Evolutionary conservation across 2,329 filamentous ascomycete species (phyloP).

Genomic region (Corniculantispora saksenae): DNA sequence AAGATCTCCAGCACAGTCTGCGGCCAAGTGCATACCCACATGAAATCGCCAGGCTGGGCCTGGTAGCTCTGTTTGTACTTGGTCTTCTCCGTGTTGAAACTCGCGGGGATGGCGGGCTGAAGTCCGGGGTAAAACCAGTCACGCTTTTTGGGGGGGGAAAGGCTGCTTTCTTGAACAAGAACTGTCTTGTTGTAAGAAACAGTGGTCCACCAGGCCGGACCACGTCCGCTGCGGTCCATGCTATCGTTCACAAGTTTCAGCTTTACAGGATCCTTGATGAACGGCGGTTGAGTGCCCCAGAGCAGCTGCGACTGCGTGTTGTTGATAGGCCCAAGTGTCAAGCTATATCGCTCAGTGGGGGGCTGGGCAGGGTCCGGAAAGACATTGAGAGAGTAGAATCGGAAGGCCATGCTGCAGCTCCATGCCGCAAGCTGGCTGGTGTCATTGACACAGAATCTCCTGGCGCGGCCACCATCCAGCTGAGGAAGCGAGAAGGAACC

Average conservation of each 20-base stretch:
- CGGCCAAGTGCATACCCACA: conserved; percentile 62
- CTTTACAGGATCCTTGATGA: conserved; percentile 37
- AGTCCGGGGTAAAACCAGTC: conserved; percentile 24
- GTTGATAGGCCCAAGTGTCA: conserved; percentile 40
- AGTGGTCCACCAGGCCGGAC: conserved; percentile 57
- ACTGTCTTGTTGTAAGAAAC: conserved; percentile 58
- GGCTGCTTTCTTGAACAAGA: conserved; percentile 47
- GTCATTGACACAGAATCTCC: conserved; percentile 59
- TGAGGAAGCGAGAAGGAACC: conserved; percentile 60
- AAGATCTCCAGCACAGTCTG: conserved; percentile 57
- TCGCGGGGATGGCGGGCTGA: conserved; percentile 16
- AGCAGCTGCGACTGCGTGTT: conserved; percentile 43
- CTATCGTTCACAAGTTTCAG: conserved; percentile 55
- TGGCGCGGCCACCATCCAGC: conserved; percentile 49
- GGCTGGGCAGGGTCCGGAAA: conserved; percentile 28
- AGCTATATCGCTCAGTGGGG: conserved; percentile 41
- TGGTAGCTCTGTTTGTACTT: conserved; percentile 27
- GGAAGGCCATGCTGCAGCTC: conserved; percentile 59
- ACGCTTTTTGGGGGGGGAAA: conserved; percentile 33
- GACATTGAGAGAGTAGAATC: conserved; percentile 47
- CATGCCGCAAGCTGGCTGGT: conserved; percentile 58
- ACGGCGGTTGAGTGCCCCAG: conserved; percentile 57
- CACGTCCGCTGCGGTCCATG: conserved; percentile 43
- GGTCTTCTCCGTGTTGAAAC: conserved; percentile 28
- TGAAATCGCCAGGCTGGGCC: conserved; percentile 49